A percentile compares a stretch with the other conserved stretches of the same genome.
Evolutionary conservation across 352 stramenopile genomes (phyloP).

Genomic region (Globisporangium mamillatum): DNA sequence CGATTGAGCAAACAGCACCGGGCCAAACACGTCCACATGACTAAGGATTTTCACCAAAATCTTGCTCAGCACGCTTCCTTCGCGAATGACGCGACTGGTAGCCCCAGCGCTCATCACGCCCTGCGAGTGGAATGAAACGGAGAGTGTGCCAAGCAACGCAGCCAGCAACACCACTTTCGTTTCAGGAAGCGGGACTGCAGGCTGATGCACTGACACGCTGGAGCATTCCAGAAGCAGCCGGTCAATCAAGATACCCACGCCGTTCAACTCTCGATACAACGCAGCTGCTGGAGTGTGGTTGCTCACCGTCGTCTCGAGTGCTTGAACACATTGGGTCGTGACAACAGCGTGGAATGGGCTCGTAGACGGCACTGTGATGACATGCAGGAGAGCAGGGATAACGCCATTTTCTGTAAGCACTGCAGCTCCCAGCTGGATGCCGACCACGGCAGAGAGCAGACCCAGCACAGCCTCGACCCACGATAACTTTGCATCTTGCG

Average conservation of each 20-base stretch:
- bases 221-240: slow-evolving; percentile 54
- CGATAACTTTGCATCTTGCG: slow-evolving; percentile 50
- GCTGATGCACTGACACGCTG: slow-evolving; percentile 23
- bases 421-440: slow-evolving; percentile 68
- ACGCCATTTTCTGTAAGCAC: slow-evolving; percentile 85
- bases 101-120: slow-evolving; percentile 85
- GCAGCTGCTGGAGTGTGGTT: slow-evolving; percentile 61
- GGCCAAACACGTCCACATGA: slow-evolving; percentile 90
- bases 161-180: slow-evolving; percentile 67
- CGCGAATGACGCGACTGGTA: slow-evolving; percentile 84
- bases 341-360: slow-evolving; percentile 65
- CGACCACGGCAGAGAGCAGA: slow-evolving; percentile 68
- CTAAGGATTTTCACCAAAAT: slow-evolving; percentile 89
- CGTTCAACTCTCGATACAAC: slow-evolving; percentile 83
- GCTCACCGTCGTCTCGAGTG: slow-evolving; percentile 79
- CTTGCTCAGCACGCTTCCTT: slow-evolving; percentile 84
- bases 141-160: slow-evolving; percentile 72
- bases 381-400: slow-evolving; percentile 74
- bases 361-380: slow-evolving; percentile 56
- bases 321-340: slow-evolving; percentile 79
- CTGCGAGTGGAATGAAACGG: slow-evolving; percentile 84
- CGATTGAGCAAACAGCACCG: slow-evolving; percentile 90
- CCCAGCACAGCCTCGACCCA: slow-evolving; percentile 82
- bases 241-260: slow-evolving; percentile 82
- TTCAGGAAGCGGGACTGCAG: slow-evolving; percentile 25